Base-by-base conservation (phyloP, 306 rosid genomes). In the Cyamopsis tetragonoloba region DNA sequence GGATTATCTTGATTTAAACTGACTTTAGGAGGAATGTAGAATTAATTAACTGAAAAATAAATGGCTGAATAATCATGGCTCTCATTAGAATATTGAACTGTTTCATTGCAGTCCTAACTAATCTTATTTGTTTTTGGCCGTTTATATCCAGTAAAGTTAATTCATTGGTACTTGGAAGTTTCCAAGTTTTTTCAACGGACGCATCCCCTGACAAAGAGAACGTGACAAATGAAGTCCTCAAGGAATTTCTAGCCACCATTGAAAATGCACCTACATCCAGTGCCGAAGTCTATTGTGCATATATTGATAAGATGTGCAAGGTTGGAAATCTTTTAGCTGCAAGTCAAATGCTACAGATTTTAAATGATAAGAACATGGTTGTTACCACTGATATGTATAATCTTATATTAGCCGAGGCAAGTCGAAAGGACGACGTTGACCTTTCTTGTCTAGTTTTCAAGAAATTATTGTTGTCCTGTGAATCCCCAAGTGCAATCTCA, bases 401-500 rank as follows among this genome's bases (percentile, higher is more conserved):
- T 58, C 57, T 66, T 55, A 15, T 91, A 34, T 70, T 91, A 77
- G 73, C 34, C 37, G 81, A 78, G 55, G 91, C 93, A 3, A 71
- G 85, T 74, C 78, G 84, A 63, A 88, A 72, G 64, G 80, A 71
- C 55, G 86, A 85, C 70, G 59, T 76, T 74, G 57, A 38, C 58
- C 80, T 85, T 68, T 64, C 81, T 34, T 80, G 79, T 57, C 80
- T 76, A 78, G 76, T 81, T 72, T 75, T 91, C 81, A 77, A 81
- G 79, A 81, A 76, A 46, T 76, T 84, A 50, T 31, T 88, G 14
- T 26, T 59, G 18, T 76, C 84, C 9, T 42, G 13, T 32, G 70
- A 68, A 78, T 66, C 82, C 11, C 61, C 77, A 58, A 74, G 86
- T 74, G 79, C 87, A 6, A 43, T 76, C 31, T 72, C 80, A 6